These are phyloP conservation scores for Colletotrichum plurivorum DNA, from an alignment of 2,329 filamentous ascomycete genomes.

Conservation along the genomic window DNA sequence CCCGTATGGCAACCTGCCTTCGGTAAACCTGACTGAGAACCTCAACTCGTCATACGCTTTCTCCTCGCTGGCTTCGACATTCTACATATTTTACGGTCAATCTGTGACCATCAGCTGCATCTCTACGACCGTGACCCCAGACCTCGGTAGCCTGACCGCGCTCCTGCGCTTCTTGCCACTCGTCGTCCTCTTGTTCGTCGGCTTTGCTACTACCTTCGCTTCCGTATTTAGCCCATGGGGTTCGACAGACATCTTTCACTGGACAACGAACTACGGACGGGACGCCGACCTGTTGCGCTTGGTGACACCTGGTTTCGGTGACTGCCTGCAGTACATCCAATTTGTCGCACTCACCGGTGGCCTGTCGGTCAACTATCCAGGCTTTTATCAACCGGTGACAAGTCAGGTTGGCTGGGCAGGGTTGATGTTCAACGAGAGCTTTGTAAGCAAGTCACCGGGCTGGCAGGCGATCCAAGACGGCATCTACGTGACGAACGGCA, in stretches of 20 bases:
- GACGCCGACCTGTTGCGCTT: slow-evolving; percentile 92
- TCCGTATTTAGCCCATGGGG: slow-evolving; percentile 96
- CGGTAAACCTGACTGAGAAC: slow-evolving; percentile 80
- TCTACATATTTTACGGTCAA: slow-evolving; percentile 84
- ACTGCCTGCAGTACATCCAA: slow-evolving; percentile 97
- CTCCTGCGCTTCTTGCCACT: slow-evolving; percentile 83
- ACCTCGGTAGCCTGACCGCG: slow-evolving; percentile 79
- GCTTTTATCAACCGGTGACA: slow-evolving; percentile 92
- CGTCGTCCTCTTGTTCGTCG: slow-evolving; percentile 83
- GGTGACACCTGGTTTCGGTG: slow-evolving; percentile 95
- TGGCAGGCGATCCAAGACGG: slow-evolving; percentile 82
- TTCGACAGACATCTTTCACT: slow-evolving; percentile 89
- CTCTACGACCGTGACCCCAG: slow-evolving; percentile 85
- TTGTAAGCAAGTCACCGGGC: slow-evolving; percentile 78
- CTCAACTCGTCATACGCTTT: slow-evolving; percentile 90
- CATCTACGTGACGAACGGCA: slow-evolving; percentile 85
- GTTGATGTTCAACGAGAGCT: slow-evolving; percentile 93
- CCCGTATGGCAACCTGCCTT: slow-evolving; percentile 69
- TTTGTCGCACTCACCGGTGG: slow-evolving; percentile 91
- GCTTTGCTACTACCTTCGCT: slow-evolving; percentile 85
- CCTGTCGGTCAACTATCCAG: slow-evolving; percentile 89
- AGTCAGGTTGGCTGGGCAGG: slow-evolving; percentile 91
- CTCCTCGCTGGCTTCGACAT: slow-evolving; percentile 81
- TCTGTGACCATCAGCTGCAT: slow-evolving; percentile 80
- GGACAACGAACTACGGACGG: slow-evolving; percentile 97